Base-by-base conservation (phyloP, 1,139 yeast species). In the Hyphopichia pseudoburtonii region DNA sequence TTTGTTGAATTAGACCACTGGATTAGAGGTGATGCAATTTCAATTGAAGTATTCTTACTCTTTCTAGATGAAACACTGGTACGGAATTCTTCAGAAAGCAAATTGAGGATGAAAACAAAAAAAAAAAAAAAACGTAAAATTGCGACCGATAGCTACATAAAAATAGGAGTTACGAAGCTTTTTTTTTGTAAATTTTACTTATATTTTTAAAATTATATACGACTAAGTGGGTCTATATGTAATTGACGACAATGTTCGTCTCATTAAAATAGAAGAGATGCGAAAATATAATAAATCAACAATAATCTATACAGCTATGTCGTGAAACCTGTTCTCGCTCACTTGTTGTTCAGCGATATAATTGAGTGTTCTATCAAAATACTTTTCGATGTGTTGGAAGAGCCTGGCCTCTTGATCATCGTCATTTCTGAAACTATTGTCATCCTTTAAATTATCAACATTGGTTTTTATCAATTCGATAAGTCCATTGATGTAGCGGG, bases 401-500 rank as follows among this genome's bases (percentile, higher is more conserved):
- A 66, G 49, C 16, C 61, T 62, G 28, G 64, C 62, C 45, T 69
- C 74, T 32, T 57, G 63, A 29, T 58, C 62, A 17, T 57, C 64
- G 28, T 60, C 65, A 38, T 39, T 46, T 21, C 35, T 34, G 17
- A 52, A 57, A 12, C 45, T 47, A 35, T 47, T 49, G 24, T 62
- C 66, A 26, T 62, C 65, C 29, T 53, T 56, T 45, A 82, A 61
- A 33, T 80, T 77, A 29, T 78, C 81, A 41, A 90, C 64, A 53
- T 87, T 90, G 21, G 88, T 82, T 50, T 78, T 80, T 40, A 90
- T 86, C 49, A 92, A 70, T 48, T 88, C 96, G 42, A 92, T 84
- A 44, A 92, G 67, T 6, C 97, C 95, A 52, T 86, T 88, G 51
- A 90, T 80, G 53, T 88, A 88, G 50, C 80, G 76, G 27, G 80